Evolutionary conservation across 176 grass and related monocot genomes (phyloP), one percentile per base, ranked within the genome.

Genomic region (Stipa capillata): DNA sequence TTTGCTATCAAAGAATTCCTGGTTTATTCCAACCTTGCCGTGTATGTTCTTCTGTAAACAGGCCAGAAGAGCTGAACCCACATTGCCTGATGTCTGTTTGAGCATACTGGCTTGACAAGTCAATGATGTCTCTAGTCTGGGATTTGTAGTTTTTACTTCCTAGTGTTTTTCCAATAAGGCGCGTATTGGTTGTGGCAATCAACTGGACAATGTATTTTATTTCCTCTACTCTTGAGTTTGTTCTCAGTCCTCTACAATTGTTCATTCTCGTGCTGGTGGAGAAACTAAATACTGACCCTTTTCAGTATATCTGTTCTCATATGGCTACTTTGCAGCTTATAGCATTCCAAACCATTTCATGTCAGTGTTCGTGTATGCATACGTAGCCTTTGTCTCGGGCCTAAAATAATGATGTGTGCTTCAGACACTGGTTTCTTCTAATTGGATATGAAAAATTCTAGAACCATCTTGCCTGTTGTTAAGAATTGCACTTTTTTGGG

Each of bases 61-160:
- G 87, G 82, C 23, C 82, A 85, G 55, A 85, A 85, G 78, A 89
- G 49, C 56, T 85, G 82, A 89, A 65, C 12, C 13, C 17, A 64
- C 47, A 55, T 63, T 36, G 57, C 44, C 21, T 69, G 70, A 23
- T 25, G 62, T 34, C 16, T 61, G 32, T 84, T 42, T 74, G 16
- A 87, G 63, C 31, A 10, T 60, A 71, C 35, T 45, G 67, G 77
- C 13, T 81, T 81, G 77, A 76, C 69, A 85, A 76, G 78, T 64
- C 52, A 35, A 44, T 85, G 63, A 36, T 65, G 31, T 57, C 76
- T 64, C 71, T 79, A 56, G 14, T 54, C 16, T 56, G 70, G 42
- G 64, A 77, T 81, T 65, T 21, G 23, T 85, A 82, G 72, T 54
- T 81, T 49, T 67, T 76, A 40, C 29, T 37, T 85, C 43, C 82